Evolutionary conservation across 208 protist genomes (phyloP), one percentile per base, ranked within the genome.

Genomic region (Leishmania aethiopica): DNA sequence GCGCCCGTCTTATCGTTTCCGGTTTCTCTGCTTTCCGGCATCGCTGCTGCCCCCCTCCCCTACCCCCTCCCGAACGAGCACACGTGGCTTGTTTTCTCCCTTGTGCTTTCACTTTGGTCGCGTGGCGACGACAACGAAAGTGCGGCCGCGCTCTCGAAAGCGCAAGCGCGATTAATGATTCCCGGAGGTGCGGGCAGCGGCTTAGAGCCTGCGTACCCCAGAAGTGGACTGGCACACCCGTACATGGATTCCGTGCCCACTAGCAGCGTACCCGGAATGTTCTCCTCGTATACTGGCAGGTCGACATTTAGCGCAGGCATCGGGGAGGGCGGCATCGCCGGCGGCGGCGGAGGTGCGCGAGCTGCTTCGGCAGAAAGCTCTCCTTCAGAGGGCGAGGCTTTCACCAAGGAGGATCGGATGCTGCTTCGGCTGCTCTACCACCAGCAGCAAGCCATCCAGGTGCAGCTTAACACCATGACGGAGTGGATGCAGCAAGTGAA

Each of bases 381-480:
- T 5, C 49, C 40, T 8, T 19, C 51, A 40, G 62, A 84, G 37
- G 79, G 75, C 42, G 78, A 62, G 67, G 60, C 74, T 53, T 95
- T 95, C 71, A 94, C 88, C 3, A 80, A 84, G 7, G 88, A 96
- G 72, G 92, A 97, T 78, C 89, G 93, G 42, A 91, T 96, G 85
- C 82, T 95, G 84, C 84, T 97, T 37, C 84, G 88, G 67, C 79
- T 96, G 28, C 75, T 97, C 42, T 97, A 96, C 75, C 91, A 95
- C 51, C 94, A 96, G 72, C 94, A 97, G 82, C 89, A 96, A 81
- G 84, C 92, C 1, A 88, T 97, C 6, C 91, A 97, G 75, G 89
- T 93, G 64, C 94, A 97, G 84, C 88, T 96, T 1, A 91, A 95
- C 79, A 92, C 88, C 40, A 88, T 96, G 73, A 84, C 89, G 55